Conservation (phyloP, 225 moss, liverwort and hornwort genomes). For the Bryum argenteum region DNA sequence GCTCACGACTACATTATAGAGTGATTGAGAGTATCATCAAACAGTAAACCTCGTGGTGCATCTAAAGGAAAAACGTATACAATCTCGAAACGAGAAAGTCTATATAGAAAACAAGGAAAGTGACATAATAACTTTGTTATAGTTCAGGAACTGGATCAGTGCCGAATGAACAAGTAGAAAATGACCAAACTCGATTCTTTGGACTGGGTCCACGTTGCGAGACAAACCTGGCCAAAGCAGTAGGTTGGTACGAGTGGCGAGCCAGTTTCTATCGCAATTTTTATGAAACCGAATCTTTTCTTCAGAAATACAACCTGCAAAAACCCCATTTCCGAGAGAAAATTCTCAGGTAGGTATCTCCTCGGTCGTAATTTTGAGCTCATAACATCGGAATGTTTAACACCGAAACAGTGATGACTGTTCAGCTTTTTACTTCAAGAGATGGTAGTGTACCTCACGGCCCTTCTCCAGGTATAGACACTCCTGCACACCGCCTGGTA, state of each 20-base stretch:
- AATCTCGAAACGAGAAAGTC: too few species aligned
- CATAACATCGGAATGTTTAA: neutral
- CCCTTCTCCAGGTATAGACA: slow-evolving; percentile 67
- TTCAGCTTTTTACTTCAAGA: neutral
- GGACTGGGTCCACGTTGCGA: neutral
- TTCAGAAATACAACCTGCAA: slow-evolving; percentile 80
- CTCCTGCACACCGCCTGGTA: slow-evolving; percentile 95
- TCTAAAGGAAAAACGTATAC: too few species aligned
- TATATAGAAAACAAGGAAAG: too few species aligned
- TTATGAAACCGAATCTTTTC: slow-evolving; percentile 79
- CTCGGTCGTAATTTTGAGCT: neutral
- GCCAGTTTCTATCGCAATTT: slow-evolving; percentile 81
- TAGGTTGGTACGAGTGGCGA: slow-evolving; percentile 77
- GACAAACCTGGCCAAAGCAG: slow-evolving; percentile 92
- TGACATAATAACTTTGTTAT: too few species aligned
- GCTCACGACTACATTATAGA: too few species aligned
- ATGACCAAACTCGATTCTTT: too few species aligned
- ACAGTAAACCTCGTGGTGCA: too few species aligned
- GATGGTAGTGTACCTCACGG: slow-evolving; percentile 55
- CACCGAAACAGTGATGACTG: neutral
- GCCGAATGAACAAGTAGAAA: too few species aligned
- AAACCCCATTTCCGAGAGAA: slow-evolving; percentile 15
- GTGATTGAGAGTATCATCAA: too few species aligned
- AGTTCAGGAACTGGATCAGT: too few species aligned
- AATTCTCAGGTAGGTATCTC: neutral